Conservation (phyloP, 768 basidiomycete species). For the Cystofilobasidium macerans region DNA sequence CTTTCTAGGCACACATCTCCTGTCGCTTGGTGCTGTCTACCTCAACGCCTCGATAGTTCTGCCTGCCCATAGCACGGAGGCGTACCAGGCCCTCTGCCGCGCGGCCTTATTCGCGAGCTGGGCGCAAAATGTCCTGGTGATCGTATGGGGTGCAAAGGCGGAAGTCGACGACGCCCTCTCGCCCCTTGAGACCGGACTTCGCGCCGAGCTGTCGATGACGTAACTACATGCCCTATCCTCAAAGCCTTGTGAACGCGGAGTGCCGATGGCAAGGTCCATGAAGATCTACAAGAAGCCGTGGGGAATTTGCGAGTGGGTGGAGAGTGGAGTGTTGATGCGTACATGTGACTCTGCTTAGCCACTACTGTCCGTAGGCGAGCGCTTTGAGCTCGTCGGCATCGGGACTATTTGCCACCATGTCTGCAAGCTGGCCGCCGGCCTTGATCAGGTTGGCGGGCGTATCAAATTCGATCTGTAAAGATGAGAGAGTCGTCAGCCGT, state of each 20-base stretch:
- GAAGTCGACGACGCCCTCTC: constrained; percentile 4
- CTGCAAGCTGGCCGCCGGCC: not conserved
- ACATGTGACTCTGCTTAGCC: too few relatives aligned
- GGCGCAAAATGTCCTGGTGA: constrained; percentile 1
- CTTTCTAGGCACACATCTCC: constrained; percentile 15
- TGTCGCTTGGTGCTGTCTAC: constrained; percentile 8
- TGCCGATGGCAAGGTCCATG: too few relatives aligned
- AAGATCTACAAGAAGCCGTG: too few relatives aligned
- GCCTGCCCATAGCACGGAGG: not conserved
- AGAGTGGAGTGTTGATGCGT: too few relatives aligned
- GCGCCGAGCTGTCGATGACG: not conserved
- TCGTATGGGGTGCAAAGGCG: constrained; percentile 9
- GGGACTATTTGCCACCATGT: not conserved
- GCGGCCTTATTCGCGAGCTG: constrained; percentile 8
- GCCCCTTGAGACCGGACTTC: not conserved
- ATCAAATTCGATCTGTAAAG: constrained; percentile 53
- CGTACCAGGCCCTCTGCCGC: not conserved
- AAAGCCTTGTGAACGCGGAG: too few relatives aligned
- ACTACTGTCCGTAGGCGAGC: not conserved
- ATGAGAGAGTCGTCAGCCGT: not conserved
- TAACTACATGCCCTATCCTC: too few relatives aligned
- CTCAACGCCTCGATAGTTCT: constrained; percentile 15
- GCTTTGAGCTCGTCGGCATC: not conserved
- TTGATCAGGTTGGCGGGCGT: constrained; percentile 46
- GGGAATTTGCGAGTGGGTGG: too few relatives aligned